Evolutionary conservation across 2,329 filamentous ascomycete genomes (phyloP), one percentile per base, ranked within the genome.

Genomic region (Fusarium nanum): DNA sequence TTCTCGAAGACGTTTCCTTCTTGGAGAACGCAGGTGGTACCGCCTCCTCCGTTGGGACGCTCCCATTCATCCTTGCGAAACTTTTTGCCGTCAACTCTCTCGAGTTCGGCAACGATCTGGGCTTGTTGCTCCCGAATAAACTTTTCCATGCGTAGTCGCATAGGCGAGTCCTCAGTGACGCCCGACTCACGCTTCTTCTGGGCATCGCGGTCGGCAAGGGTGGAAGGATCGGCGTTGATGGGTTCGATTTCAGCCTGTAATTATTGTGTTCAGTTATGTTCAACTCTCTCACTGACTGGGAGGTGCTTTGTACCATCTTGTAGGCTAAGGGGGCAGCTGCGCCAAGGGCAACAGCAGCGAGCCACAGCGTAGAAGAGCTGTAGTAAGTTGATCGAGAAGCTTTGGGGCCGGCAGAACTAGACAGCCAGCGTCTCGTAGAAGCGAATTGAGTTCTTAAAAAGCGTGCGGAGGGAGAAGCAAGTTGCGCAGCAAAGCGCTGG

Each of bases 1-100:
- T 99, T 99, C 81, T 99, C 96, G 76, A 99, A 99, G 53, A 98
- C 93, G 68, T 97, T 95, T 73, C 96, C 94, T 71, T 98, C 94
- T 80, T 99, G 96, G 20, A 99, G 85, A 41, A 99, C 94, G 81
- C 94, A 97, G 18, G 93, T 97, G 74, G 95, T 94, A 71, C 96
- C 96, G 59, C 96, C 96, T 44, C 96, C 96, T 56, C 96, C 96
- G 77, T 94, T 91, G 61, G 92, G 91, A 54, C 96, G 90, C 67
- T 89, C 87, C 96, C 96, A 99, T 71, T 91, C 91, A 82, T 99
- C 96, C 64, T 89, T 85, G 64, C 88, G 87, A 84, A 99, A 99
- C 72, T 89, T 87, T 70, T 88, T 89, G 61, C 93, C 94, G 77
- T 98, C 96, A 45, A 98, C 85, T 74, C 89, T 87, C 79, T 97